Evolutionary conservation across 306 rosid genomes (phyloP), one percentile per base, ranked within the genome.

Genomic region (Phaseolus lunatus): DNA sequence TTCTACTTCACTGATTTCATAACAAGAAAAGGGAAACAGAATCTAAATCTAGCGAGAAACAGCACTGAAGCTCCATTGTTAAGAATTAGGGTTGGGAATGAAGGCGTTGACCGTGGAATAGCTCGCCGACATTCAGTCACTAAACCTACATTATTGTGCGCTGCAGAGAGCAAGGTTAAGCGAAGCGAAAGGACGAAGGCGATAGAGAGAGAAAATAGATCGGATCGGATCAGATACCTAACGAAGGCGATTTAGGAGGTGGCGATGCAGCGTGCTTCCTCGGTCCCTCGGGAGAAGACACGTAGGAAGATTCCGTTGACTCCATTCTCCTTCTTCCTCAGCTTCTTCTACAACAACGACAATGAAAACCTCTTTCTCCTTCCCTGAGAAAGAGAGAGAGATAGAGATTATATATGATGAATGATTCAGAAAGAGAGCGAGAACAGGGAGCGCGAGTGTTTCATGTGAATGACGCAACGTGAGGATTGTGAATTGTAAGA

Each of bases 251-350:
- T 78, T 86, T 82, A 2, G 98, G 98, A 71, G 83, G 98, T 65
- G 98, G 89, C 11, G 94, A 85, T 47, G 89, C 72, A 47, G 90
- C 77, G 75, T 84, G 87, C 82, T 86, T 96, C 84, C 94, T 69
- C 0, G 90, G 90, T 12, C 89, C 96, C 81, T 96, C 99, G 9
- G 99, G 97, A 7, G 99, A 96, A 45, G 98, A 96, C 50, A 96
- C 86, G 89, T 91, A 91, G 0, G 98, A 87, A 23, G 99, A 86
- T 75, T 96, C 99, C 33, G 98, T 88, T 33, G 99, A 93, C 89
- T 89, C 98, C 99, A 96, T 89, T 70, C 43, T 75, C 78, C 74
- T 77, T 76, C 52, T 76, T 10, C 48, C 48, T 43, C 49, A 5
- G 9, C 65, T 59, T 19, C 62, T 2, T 14, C 43, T 4, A 1